phyloP scores from a whole-genome alignment of 1,284 basidiomycete genomes.

The Rhodotorula sp. region DNA sequence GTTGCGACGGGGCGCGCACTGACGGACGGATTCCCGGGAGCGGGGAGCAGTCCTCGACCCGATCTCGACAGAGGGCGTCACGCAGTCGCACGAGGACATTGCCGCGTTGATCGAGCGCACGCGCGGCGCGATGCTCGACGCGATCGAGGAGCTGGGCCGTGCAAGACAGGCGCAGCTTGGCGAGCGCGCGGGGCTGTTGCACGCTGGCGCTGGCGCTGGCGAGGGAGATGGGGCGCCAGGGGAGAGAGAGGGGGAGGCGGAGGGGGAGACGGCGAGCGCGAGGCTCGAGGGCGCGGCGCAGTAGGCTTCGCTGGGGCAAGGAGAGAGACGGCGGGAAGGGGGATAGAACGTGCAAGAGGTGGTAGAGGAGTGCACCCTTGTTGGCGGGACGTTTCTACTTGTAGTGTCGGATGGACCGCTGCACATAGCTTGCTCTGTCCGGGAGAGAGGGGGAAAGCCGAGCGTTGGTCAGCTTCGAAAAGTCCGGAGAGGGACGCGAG shows the following conservation, averaged over 20 bases:
- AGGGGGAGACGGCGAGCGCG: slow-evolving; percentile 3
- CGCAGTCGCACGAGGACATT: slow-evolving; percentile 61
- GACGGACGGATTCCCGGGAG: background rate
- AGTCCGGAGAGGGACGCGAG: background rate
- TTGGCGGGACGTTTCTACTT: background rate
- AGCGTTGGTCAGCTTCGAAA: background rate
- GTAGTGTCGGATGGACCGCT: background rate
- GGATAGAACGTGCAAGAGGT: too few relatives aligned
- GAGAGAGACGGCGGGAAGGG: background rate
- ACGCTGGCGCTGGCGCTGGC: background rate
- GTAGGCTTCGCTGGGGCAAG: background rate
- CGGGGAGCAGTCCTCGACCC: slow-evolving; percentile 68
- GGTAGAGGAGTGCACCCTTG: background rate
- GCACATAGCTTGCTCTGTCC: background rate
- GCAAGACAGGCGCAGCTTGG: slow-evolving; percentile 18
- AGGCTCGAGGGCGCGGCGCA: background rate
- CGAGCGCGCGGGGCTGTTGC: background rate
- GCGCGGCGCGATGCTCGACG: slow-evolving; percentile 69
- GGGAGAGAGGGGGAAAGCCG: background rate
- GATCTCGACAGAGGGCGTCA: slow-evolving; percentile 68
- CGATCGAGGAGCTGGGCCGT: slow-evolving; percentile 49
- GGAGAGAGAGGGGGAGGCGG: background rate
- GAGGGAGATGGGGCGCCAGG: too few relatives aligned
- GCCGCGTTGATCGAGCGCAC: slow-evolving; percentile 64
- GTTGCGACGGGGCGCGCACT: background rate